Conservation (phyloP, 805 yeast species). For the Gaillardinia entomophila region DNA sequence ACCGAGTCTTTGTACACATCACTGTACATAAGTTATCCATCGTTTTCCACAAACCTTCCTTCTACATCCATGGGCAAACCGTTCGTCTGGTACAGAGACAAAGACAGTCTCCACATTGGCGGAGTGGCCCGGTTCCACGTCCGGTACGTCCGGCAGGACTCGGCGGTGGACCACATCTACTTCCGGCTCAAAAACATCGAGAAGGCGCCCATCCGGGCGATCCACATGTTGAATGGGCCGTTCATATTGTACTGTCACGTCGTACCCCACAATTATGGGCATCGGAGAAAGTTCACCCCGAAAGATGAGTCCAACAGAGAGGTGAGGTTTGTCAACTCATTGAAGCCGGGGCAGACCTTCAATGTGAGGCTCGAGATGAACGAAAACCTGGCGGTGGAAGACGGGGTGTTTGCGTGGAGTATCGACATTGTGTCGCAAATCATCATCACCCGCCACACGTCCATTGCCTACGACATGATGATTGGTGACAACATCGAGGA, state of each 20-base stretch:
- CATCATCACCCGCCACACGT: conserved; percentile 26
- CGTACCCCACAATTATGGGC: conserved; percentile 30
- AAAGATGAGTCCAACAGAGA: conserved; percentile 16
- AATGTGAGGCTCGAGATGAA: conserved; percentile 49
- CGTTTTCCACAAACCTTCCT: too few species aligned
- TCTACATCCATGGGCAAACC: too few species aligned
- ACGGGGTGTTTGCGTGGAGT: conserved; percentile 25
- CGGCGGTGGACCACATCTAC: conserved; percentile 12
- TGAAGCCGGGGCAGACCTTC: conserved; percentile 70
- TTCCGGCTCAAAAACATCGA: conserved; percentile 37
- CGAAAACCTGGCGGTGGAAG: conserved; percentile 28
- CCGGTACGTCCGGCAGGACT: conserved; percentile 1
- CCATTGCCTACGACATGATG: conserved; percentile 28
- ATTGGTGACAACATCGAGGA: conserved; percentile 28
- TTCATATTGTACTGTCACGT: conserved; percentile 40
- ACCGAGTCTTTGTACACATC: too few species aligned
- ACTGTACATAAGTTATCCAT: too few species aligned
- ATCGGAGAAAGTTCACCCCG: conserved; percentile 12
- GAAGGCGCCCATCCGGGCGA: conserved; percentile 30
- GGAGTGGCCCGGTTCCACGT: background rate
- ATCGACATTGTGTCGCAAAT: conserved; percentile 38
- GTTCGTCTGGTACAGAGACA: background rate
- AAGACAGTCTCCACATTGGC: background rate
- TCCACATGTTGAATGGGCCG: conserved; percentile 39
- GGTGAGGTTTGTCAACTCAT: conserved; percentile 30